These are phyloP conservation scores for Pichia gijzeniarum DNA, from an alignment of 805 yeast genomes.

Conservation along the genomic window DNA sequence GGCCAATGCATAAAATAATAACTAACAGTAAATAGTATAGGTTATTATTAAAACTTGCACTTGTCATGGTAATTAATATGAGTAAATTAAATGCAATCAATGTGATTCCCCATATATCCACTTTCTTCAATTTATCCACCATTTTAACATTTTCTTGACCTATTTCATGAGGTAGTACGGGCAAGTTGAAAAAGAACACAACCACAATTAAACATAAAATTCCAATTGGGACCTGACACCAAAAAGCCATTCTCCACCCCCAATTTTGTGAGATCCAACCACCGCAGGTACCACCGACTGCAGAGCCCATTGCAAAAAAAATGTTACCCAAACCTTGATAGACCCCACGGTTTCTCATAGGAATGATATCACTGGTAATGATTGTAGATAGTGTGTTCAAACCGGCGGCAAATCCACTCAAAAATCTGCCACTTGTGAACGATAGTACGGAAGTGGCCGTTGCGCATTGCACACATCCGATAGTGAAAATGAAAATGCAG, in stretches of 20 bases:
- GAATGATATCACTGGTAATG: conserved; percentile 71
- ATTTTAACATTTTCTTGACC: conserved; percentile 31
- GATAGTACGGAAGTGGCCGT: conserved; percentile 39
- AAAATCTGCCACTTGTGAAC: conserved; percentile 52
- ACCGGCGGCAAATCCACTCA: conserved; percentile 92
- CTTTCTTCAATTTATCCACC: conserved; percentile 41
- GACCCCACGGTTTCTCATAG: conserved; percentile 73
- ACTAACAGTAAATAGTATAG: conserved; percentile 1
- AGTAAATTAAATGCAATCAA: conserved; percentile 30
- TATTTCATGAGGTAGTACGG: conserved; percentile 33
- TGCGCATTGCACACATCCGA: conserved; percentile 55
- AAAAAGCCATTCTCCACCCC: conserved; percentile 65
- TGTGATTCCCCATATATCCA: conserved; percentile 42
- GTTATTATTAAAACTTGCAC: conserved; percentile 30
- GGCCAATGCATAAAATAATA: conserved; percentile 7
- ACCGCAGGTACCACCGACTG: conserved; percentile 60
- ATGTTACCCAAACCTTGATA: conserved; percentile 84
- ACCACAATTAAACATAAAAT: conserved; percentile 32
- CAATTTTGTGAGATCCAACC: conserved; percentile 50
- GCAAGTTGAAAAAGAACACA: conserved; percentile 37
- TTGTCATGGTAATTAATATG: conserved; percentile 30
- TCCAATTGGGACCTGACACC: conserved; percentile 50
- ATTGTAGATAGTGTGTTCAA: conserved; percentile 72
- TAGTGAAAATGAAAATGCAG: conserved; percentile 49
- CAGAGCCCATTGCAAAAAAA: conserved; percentile 73